Evolutionary conservation across 2,329 filamentous ascomycete genomes (phyloP).

Genomic region (Fusarium miscanthi): DNA sequence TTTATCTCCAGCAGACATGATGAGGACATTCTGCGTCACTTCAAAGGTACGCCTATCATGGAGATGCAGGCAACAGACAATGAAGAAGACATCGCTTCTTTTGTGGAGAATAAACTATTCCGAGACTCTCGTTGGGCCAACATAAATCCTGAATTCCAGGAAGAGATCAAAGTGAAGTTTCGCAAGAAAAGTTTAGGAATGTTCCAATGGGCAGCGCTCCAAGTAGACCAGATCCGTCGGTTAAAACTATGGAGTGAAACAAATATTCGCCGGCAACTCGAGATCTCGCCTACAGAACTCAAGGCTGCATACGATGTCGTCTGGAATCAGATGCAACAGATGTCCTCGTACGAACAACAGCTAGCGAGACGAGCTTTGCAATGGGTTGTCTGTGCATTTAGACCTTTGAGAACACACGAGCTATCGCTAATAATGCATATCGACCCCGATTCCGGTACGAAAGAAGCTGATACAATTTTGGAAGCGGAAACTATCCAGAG

Average conservation of each 20-base stretch:
- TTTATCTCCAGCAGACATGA: rapidly evolving
- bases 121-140: rapidly evolving
- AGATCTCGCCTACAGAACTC: rapidly evolving
- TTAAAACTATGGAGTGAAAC: rapidly evolving
- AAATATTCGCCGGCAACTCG: rapidly evolving
- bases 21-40: rapidly evolving
- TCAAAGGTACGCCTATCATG: rapidly evolving
- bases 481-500: rapidly evolving
- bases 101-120: rapidly evolving
- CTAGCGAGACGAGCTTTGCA: rapidly evolving
- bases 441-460: rapidly evolving
- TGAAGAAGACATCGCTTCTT: rapidly evolving
- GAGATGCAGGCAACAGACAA: rapidly evolving
- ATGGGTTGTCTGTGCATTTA: background rate
- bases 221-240: rapidly evolving
- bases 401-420: rapidly evolving
- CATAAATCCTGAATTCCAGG: rapidly evolving
- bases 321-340: background rate
- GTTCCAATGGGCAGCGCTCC: background rate
- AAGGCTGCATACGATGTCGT: rapidly evolving
- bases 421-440: rapidly evolving
- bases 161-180: background rate
- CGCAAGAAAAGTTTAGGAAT: background rate
- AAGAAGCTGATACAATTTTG: rapidly evolving
- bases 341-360: rapidly evolving